phyloP scores from a whole-genome alignment of 2,329 filamentous ascomycete genomes.

The Aspergillus glaucus region DNA sequence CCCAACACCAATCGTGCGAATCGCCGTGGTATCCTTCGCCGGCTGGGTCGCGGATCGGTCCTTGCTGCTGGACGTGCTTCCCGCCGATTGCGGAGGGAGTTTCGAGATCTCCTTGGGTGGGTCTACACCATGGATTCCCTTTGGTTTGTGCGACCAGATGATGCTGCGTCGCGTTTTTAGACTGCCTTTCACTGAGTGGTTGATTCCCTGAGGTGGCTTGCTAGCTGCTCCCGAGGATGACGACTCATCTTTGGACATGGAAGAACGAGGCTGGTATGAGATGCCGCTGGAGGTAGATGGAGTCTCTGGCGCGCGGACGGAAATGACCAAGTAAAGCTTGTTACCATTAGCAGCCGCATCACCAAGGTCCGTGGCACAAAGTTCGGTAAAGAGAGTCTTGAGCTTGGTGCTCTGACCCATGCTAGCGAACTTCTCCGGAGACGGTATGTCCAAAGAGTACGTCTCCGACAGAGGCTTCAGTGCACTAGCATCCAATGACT shows the following conservation, averaged over 20 bases:
- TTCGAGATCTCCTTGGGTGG: conserved; percentile 21
- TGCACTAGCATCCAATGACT: conserved; percentile 56
- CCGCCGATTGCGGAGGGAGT: conserved; percentile 26
- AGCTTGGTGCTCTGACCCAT: conserved; percentile 61
- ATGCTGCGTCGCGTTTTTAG: conserved; percentile 38
- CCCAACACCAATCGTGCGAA: conserved; percentile 69
- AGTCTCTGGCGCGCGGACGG: conserved; percentile 59
- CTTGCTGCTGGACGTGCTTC: conserved; percentile 23
- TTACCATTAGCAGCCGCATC: conserved; percentile 56
- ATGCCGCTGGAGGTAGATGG: conserved; percentile 19
- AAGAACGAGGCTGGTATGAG: conserved; percentile 21
- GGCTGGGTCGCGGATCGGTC: conserved; percentile 17
- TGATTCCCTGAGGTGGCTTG: conserved; percentile 21
- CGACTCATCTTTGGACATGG: conserved; percentile 30
- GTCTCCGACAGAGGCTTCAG: conserved; percentile 71
- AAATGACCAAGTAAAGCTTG: conserved; percentile 77
- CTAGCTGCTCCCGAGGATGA: conserved; percentile 7
- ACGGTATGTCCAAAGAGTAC: conserved; percentile 70
- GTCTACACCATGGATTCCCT: conserved; percentile 24
- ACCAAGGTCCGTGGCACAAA: conserved; percentile 70
- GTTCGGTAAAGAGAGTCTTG: conserved; percentile 80
- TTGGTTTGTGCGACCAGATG: conserved; percentile 37
- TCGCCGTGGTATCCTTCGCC: conserved; percentile 40
- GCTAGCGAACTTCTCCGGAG: conserved; percentile 64
- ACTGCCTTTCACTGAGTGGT: conserved; percentile 30